phyloP scores from a whole-genome alignment of 495 filamentous ascomycete genomes.

The Mycothermus thermophilus region DNA sequence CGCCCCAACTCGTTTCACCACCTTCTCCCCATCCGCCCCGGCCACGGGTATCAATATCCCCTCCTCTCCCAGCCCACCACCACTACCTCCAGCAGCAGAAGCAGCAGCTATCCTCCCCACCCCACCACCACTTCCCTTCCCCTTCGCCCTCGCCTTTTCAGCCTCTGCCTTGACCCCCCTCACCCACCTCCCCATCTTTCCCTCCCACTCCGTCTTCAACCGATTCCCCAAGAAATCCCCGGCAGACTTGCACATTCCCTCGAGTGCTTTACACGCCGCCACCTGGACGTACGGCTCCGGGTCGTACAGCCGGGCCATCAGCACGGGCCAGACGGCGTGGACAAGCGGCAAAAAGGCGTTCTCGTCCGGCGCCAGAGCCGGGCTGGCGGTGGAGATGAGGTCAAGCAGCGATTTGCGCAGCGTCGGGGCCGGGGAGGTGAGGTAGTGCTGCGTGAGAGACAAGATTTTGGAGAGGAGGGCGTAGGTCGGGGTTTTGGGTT shows the following conservation, averaged over 20 bases:
- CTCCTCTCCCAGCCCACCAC: neutral
- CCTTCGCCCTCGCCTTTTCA: slow-evolving; percentile 19
- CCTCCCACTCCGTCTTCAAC: slow-evolving; percentile 54
- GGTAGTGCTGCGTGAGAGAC: slow-evolving; percentile 62
- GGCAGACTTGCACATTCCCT: slow-evolving; percentile 45
- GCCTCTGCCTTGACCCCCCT: slow-evolving; percentile 20
- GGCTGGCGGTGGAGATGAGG: slow-evolving; percentile 54
- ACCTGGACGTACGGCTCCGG: slow-evolving; percentile 60
- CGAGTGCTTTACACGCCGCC: slow-evolving; percentile 51
- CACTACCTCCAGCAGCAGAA: slow-evolving; percentile 8
- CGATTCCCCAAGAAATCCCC: slow-evolving; percentile 70
- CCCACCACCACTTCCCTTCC: slow-evolving; percentile 17
- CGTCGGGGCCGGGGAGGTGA: slow-evolving; percentile 66
- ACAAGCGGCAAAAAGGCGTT: slow-evolving; percentile 75
- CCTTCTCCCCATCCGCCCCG: slow-evolving; percentile 10
- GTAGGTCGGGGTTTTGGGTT: slow-evolving; percentile 33
- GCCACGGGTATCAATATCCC: slow-evolving; percentile 19
- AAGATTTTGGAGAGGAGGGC: slow-evolving; percentile 53
- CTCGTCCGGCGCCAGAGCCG: slow-evolving; percentile 57
- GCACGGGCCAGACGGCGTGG: slow-evolving; percentile 75
- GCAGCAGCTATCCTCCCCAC: slow-evolving; percentile 14
- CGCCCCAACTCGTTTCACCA: too few relatives aligned
- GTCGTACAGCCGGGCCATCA: slow-evolving; percentile 58
- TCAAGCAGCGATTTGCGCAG: slow-evolving; percentile 64
- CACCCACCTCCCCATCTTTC: slow-evolving; percentile 30